Base-by-base conservation (phyloP, 768 basidiomycete genomes). In the Pisolithus microcarpus region DNA sequence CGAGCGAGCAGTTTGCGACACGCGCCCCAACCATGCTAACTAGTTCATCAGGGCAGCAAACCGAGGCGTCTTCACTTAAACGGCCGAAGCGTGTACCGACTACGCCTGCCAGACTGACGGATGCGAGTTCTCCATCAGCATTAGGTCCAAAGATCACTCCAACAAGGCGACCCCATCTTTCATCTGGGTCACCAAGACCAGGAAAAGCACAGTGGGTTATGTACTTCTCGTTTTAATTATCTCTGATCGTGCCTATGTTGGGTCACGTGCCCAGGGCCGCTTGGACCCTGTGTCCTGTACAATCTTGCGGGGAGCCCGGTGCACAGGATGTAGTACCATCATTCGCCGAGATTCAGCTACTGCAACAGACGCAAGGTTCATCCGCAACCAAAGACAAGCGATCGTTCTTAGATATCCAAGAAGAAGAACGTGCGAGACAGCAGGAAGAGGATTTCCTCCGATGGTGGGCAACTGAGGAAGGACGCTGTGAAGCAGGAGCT, bases 381-480 rank as follows among this genome's bases (percentile, higher is more conserved):
- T 59, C 62, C 2, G n/a, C n/a, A n/a, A 62, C 62, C 5, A 78
- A 76, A 52, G 79, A 79, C 54, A 81, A 78, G 54, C 77, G 77
- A 30, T 86, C 85, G 24, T 68, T 95, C 51, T 70, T 74, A 15
- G 84, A 95, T 54, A 97, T 96, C 39, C 92, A 95, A 65, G 81
- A 84, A 52, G 91, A 96, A 63, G 91, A 93, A 63, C 71, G 70
- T 31, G 79, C 76, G 38, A 74, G 75, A 24, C 80, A 76, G 53
- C 76, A 74, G 45, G 91, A 94, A 66, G 80, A 72, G 4, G 87
- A 88, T 53, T 97, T 96, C 63, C 65, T 94, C 65, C 77, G 72
- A 58, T 96, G 93, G 93, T 96, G 92, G 91, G 72, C 80, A 1
- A 82, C 75, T 7, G 93, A 95, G 65, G 89, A 91, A 65, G 81